These are phyloP conservation scores for Aspergillus leporis DNA, from an alignment of 495 filamentous ascomycete species.

Conservation along the genomic window DNA sequence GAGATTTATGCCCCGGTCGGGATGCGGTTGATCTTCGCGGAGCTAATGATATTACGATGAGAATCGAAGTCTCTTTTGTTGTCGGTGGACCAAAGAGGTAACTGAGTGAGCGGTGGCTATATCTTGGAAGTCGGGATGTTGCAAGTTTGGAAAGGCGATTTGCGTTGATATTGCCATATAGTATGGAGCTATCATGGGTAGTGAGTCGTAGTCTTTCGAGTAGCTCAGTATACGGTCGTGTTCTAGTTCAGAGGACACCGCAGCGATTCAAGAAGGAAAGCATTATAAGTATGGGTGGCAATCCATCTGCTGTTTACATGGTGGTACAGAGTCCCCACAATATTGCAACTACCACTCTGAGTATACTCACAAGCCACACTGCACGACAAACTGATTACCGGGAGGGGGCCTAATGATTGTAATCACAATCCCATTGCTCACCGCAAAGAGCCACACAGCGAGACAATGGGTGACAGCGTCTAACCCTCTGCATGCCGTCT, in stretches of 20 bases:
- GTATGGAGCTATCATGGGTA: neutral
- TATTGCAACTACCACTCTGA: neutral
- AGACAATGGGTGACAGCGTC: slow-evolving; percentile 4
- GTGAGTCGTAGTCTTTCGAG: too few relatives aligned
- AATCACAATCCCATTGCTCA: slow-evolving; percentile 5
- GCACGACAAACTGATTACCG: neutral
- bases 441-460: neutral
- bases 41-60: neutral
- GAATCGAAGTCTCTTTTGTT: neutral
- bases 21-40: neutral
- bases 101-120: neutral
- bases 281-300: neutral
- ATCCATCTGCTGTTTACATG: neutral
- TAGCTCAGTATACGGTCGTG: neutral
- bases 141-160: neutral
- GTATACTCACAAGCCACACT: neutral
- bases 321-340: neutral
- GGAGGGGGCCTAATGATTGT: neutral
- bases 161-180: neutral
- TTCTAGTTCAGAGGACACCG: neutral
- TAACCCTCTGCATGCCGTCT: slow-evolving; percentile 6
- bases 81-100: neutral
- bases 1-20: neutral
- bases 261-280: neutral
- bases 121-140: neutral